phyloP scores from a whole-genome alignment of 1,284 basidiomycete species.

The Ustilago hordei region DNA sequence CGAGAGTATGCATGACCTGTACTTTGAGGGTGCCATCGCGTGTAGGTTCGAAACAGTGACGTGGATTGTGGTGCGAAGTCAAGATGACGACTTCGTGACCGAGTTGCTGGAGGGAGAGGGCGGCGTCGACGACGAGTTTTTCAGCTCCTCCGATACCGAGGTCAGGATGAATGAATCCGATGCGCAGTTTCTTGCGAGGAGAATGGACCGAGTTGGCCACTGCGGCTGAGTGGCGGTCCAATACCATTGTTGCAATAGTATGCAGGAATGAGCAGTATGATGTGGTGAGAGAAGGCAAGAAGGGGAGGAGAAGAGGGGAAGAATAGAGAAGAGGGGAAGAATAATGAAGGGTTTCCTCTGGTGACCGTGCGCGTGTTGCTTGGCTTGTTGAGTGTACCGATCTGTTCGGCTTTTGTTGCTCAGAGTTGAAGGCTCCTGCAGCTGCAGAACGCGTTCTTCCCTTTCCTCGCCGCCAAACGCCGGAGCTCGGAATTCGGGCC shows the following conservation, averaged over 20 bases:
- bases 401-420: background rate
- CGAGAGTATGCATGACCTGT: slow-evolving; percentile 80
- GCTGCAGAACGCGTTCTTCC: slow-evolving; percentile 7
- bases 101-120: slow-evolving; percentile 82
- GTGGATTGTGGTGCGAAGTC: slow-evolving; percentile 89
- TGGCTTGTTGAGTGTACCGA: background rate
- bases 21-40: slow-evolving; percentile 79
- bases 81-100: slow-evolving; percentile 93
- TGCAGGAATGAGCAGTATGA: too few relatives aligned
- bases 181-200: slow-evolving; percentile 66
- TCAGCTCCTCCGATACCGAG: slow-evolving; percentile 98
- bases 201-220: slow-evolving; percentile 51
- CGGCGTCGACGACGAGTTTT: slow-evolving; percentile 93
- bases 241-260: slow-evolving; percentile 14
- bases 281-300: background rate
- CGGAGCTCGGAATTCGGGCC: slow-evolving; percentile 23
- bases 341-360: background rate
- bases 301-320: background rate
- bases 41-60: slow-evolving; percentile 68
- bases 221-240: slow-evolving; percentile 46
- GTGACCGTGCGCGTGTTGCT: background rate
- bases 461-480: slow-evolving; percentile 19
- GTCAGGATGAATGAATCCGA: slow-evolving; percentile 95
- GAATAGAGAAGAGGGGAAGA: background rate
- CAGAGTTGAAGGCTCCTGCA: background rate